Conservation (phyloP, 495 filamentous ascomycete genomes). For the Cenococcum geophilum region DNA sequence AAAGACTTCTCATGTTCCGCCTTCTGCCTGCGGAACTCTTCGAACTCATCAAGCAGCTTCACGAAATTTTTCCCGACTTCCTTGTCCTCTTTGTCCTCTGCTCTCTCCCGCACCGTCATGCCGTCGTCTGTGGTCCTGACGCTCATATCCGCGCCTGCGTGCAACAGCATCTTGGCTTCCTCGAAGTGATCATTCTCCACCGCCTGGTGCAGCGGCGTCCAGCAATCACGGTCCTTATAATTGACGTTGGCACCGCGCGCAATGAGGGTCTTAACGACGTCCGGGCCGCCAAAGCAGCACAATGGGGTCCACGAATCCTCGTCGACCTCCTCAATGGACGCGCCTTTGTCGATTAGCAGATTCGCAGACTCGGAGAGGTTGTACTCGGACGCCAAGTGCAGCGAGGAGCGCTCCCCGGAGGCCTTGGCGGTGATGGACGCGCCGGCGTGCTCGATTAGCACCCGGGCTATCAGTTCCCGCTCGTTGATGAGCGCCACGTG, state of each 20-base stretch:
- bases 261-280: constrained; percentile 4
- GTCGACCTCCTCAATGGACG: constrained; percentile 7
- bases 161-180: constrained; percentile 2
- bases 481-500: constrained; percentile 22
- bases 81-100: neutral
- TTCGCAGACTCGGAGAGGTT: neutral
- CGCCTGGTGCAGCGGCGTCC: constrained; percentile 21
- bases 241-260: constrained; percentile 14
- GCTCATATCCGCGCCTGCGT: constrained; percentile 5
- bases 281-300: constrained; percentile 10
- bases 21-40: neutral
- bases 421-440: constrained; percentile 5
- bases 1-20: neutral
- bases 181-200: constrained; percentile 5
- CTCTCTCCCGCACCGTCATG: constrained; percentile 12
- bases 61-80: neutral
- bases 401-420: constrained; percentile 7
- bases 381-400: constrained; percentile 17
- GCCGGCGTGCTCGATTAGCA: constrained; percentile 7
- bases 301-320: constrained; percentile 21
- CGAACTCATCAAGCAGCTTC: constrained; percentile 1
- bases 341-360: constrained; percentile 1
- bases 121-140: constrained; percentile 19
- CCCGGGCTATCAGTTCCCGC: neutral
- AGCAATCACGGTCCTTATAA: constrained; percentile 12